Evolutionary conservation across 78 protist genomes (phyloP).

Genomic region (Acrasis kona): DNA sequence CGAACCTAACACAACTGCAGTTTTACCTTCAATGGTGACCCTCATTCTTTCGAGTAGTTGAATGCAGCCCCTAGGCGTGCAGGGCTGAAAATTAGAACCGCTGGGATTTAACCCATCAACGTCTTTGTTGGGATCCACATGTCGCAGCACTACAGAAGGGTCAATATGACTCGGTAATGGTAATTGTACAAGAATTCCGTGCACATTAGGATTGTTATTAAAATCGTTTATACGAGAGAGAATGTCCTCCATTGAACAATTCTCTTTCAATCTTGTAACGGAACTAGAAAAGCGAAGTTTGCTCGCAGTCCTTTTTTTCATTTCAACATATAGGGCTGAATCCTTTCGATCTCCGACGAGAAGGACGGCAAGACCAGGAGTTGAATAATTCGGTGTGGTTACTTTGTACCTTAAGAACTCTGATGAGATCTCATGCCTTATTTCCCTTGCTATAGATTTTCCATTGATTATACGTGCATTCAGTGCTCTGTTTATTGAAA

Average conservation of each 20-base stretch:
- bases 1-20: constrained; percentile 3
- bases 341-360: constrained; percentile 6
- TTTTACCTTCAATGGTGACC: constrained; percentile 4
- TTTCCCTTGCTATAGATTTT: no score
- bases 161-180: constrained; percentile 81
- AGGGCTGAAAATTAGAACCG: background rate
- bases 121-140: constrained; percentile 60
- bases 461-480: no score
- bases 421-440: no score
- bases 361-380: constrained; percentile 14
- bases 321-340: constrained; percentile 41
- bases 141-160: constrained; percentile 44
- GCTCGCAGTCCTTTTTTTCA: constrained; percentile 37
- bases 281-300: background rate
- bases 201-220: constrained; percentile 10
- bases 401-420: no score
- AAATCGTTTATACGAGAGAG: background rate
- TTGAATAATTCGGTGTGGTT: no score
- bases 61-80: constrained; percentile 17
- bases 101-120: constrained; percentile 77
- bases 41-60: constrained; percentile 1
- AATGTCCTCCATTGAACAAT: background rate
- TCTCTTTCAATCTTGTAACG: background rate
- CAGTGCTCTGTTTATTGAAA: no score
- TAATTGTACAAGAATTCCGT: constrained; percentile 82